Base-by-base conservation (phyloP, 305 asterid species). In the Fraxinus albicans region DNA sequence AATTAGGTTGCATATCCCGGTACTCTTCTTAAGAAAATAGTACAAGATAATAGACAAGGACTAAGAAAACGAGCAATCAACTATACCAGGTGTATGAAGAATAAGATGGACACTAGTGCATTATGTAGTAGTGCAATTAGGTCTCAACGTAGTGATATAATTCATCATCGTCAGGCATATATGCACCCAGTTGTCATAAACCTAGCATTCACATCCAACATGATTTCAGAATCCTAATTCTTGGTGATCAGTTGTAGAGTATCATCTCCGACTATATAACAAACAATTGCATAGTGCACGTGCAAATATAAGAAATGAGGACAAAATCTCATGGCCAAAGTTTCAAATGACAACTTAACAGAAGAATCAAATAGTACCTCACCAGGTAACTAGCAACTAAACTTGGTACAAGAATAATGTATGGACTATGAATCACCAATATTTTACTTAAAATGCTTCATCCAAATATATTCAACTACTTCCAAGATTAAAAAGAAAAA, bases 121-220 rank as follows among this genome's bases (percentile, higher is more conserved):
- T 76, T 80, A 76, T 83, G 77, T 76, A 76, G 78, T 69, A 82
- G 8, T 35, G 31, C 27, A 73, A 75, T 79, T n/a, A 75, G 60
- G 77, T 42, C 3, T 12, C 31, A 77, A 80, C 74, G 69, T 58
- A 85, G 78, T 76, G 80, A 79, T 15, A 63, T 19, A 47, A 83
- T 60, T 60, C 29, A 60, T 19, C 29, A 21, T 19, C 23, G 31
- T 19, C 29, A 1, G 10, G 27, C 72, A 21, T 63, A 9, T 13
- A 63, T 23, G 72, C 72, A 63, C 33, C 72, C 33, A 21, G 31
- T 23, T 23, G 27, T 8, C 72, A 63, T 81, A 0, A n/a, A 42
- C 69, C 75, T 17, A 13, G 72, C 10, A 79, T 40, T 69, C 34
- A 70, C 9, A 23, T 76, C 21, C 19, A 21, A 44, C n/a, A 33